Conservation (phyloP, 805 yeast genomes). For the Nakazawaea wickerhamii region DNA sequence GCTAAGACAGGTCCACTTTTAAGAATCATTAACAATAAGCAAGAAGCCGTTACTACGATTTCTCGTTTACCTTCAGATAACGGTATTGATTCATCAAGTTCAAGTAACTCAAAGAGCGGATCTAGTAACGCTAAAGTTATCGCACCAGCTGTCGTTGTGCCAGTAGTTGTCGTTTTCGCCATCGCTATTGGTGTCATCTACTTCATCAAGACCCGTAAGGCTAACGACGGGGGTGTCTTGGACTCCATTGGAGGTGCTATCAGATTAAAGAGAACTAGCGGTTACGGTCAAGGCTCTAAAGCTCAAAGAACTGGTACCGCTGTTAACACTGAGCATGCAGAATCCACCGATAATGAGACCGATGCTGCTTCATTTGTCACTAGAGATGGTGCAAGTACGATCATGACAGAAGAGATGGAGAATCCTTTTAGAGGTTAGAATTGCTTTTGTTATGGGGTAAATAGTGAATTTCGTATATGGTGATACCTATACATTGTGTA, state of each 20-base stretch:
- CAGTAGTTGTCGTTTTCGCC: constrained; percentile 29
- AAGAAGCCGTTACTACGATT: constrained; percentile 27
- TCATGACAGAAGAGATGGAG: constrained; percentile 1
- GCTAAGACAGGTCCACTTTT: constrained; percentile 34
- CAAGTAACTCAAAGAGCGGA: constrained; percentile 12
- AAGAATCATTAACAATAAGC: constrained; percentile 27
- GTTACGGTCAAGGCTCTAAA: constrained; percentile 10
- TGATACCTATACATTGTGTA: neutral
- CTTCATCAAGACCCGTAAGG: constrained; percentile 22
- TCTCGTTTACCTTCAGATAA: constrained; percentile 37
- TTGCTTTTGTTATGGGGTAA: neutral
- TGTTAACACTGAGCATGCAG: constrained; percentile 2
- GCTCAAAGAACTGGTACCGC: constrained; percentile 9
- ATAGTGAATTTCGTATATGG: neutral
- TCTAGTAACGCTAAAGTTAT: constrained; percentile 23
- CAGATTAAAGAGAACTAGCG: constrained; percentile 8
- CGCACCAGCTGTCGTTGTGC: constrained; percentile 40
- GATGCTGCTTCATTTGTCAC: neutral
- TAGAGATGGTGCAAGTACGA: neutral
- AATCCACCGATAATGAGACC: constrained; percentile 3
- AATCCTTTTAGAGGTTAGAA: constrained; percentile 8
- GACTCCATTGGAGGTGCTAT: constrained; percentile 5
- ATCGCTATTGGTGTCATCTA: constrained; percentile 26
- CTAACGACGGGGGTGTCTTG: neutral
- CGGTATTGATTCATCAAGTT: constrained; percentile 18